These are phyloP conservation scores for Agrocybe pediades DNA, from an alignment of 768 basidiomycete genomes.

Conservation along the genomic window DNA sequence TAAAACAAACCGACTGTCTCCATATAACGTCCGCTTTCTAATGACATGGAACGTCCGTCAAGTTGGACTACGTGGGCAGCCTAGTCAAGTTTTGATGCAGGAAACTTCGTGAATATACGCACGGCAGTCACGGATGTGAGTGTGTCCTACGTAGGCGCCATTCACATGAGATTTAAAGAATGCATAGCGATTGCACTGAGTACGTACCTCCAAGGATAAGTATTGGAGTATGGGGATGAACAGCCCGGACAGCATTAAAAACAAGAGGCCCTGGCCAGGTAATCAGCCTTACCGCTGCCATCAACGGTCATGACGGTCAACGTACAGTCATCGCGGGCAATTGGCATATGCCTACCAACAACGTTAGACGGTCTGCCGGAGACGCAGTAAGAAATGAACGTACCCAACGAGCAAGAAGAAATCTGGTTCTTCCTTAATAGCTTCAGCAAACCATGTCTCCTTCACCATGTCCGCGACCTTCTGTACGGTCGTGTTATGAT, in stretches of 20 bases:
- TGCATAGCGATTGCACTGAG: background rate
- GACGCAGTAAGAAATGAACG: conserved; percentile 13
- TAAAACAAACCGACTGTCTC: conserved; percentile 76
- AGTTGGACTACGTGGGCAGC: conserved; percentile 45
- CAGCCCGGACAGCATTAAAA: conserved; percentile 69
- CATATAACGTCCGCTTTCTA: conserved; percentile 90
- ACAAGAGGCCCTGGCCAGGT: conserved; percentile 62
- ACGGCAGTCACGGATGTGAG: conserved; percentile 81
- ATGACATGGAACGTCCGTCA: conserved; percentile 74
- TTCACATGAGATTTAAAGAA: background rate
- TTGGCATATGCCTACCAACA: conserved; percentile 76
- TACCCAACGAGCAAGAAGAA: conserved; percentile 77
- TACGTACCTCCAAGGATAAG: conserved; percentile 73
- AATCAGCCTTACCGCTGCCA: background rate
- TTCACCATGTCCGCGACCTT: conserved; percentile 74
- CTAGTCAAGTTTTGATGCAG: background rate
- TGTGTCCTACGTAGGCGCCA: conserved; percentile 48
- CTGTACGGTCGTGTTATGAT: conserved; percentile 73
- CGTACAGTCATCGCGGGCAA: conserved; percentile 67
- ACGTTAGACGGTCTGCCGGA: background rate
- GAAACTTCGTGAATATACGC: conserved; percentile 27
- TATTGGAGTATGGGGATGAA: conserved; percentile 78
- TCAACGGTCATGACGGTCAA: conserved; percentile 8
- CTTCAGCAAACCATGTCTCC: conserved; percentile 80
- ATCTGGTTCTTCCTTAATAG: conserved; percentile 80